phyloP scores from a whole-genome alignment of 2,329 filamentous ascomycete genomes.

The Ophidiomyces ophidiicola region DNA sequence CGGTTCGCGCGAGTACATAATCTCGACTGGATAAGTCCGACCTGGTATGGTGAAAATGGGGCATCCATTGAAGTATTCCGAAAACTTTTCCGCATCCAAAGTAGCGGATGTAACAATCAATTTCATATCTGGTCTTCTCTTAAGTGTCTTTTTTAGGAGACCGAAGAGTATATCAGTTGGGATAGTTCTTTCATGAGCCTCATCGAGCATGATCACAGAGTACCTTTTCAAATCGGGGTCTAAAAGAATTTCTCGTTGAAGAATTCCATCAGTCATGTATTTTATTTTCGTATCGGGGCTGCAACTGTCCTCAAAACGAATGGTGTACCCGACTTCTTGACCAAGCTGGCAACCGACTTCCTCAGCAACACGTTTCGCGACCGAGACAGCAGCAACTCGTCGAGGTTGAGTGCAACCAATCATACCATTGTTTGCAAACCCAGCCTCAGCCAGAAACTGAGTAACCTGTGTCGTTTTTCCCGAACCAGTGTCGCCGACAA shows the following conservation, averaged over 20 bases:
- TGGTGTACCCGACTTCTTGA: slow-evolving; percentile 89
- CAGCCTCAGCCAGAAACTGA: slow-evolving; percentile 85
- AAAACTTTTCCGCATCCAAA: slow-evolving; percentile 94
- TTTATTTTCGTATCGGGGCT: slow-evolving; percentile 84
- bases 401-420: slow-evolving; percentile 96
- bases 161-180: slow-evolving; percentile 92
- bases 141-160: slow-evolving; percentile 82
- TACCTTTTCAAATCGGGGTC: slow-evolving; percentile 83
- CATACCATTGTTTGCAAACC: slow-evolving; percentile 74
- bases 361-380: slow-evolving; percentile 90
- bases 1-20: slow-evolving; percentile 88
- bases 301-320: slow-evolving; percentile 93
- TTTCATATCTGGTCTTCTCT: slow-evolving; percentile 74
- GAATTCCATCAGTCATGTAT: slow-evolving; percentile 99
- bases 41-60: slow-evolving; percentile 96
- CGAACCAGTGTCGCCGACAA: slow-evolving; percentile 92
- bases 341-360: slow-evolving; percentile 88
- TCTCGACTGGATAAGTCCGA: slow-evolving; percentile 86
- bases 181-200: slow-evolving; percentile 94
- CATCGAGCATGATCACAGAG: slow-evolving; percentile 94
- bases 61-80: slow-evolving; percentile 85
- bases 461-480: slow-evolving; percentile 96
- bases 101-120: slow-evolving; percentile 95
- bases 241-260: slow-evolving; percentile 85
- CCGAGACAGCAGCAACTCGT: slow-evolving; percentile 93